Percentiles rank a stretch among this genome's conserved stretches.
Evolutionary conservation across 768 basidiomycete genomes (phyloP).

Genomic region (Austroboletus eburneus): DNA sequence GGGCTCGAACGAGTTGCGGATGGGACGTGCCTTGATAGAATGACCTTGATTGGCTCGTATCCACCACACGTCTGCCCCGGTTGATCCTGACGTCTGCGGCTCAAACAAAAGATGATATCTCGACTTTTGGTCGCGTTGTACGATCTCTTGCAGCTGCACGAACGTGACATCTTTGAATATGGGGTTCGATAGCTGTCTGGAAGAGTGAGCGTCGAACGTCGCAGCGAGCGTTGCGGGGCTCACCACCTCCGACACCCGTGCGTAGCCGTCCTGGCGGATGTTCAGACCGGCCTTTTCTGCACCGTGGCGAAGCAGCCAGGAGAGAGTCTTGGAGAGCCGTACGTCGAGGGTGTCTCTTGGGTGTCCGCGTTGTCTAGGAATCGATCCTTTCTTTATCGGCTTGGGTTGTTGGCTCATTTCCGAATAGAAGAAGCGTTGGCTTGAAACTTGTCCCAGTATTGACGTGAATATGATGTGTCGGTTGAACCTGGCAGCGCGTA

Average conservation of each 20-base stretch:
- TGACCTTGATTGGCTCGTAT: slow-evolving; percentile 91
- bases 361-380: slow-evolving; percentile 52
- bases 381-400: slow-evolving; percentile 11
- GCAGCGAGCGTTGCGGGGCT: slow-evolving; percentile 28
- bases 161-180: slow-evolving; percentile 62
- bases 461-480: not conserved
- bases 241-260: slow-evolving; percentile 79
- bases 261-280: slow-evolving; percentile 84
- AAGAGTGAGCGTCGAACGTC: slow-evolving; percentile 3
- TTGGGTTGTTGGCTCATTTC: slow-evolving; percentile 9
- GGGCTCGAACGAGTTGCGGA: not conserved
- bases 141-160: slow-evolving; percentile 53
- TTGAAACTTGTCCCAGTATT: slow-evolving; percentile 3
- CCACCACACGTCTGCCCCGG: slow-evolving; percentile 58
- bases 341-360: slow-evolving; percentile 64
- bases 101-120: slow-evolving; percentile 60
- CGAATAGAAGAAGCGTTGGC: slow-evolving; percentile 1
- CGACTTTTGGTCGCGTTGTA: slow-evolving; percentile 61
- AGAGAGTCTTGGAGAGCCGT: slow-evolving; percentile 78
- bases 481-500: not conserved
- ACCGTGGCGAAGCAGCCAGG: slow-evolving; percentile 90
- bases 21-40: slow-evolving; percentile 60
- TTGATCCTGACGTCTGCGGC: slow-evolving; percentile 30
- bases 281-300: slow-evolving; percentile 69
- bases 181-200: slow-evolving; percentile 59